These are phyloP conservation scores for Sanghuangporus sanghuang DNA, from an alignment of 1,284 basidiomycete species.

Conservation along the genomic window DNA sequence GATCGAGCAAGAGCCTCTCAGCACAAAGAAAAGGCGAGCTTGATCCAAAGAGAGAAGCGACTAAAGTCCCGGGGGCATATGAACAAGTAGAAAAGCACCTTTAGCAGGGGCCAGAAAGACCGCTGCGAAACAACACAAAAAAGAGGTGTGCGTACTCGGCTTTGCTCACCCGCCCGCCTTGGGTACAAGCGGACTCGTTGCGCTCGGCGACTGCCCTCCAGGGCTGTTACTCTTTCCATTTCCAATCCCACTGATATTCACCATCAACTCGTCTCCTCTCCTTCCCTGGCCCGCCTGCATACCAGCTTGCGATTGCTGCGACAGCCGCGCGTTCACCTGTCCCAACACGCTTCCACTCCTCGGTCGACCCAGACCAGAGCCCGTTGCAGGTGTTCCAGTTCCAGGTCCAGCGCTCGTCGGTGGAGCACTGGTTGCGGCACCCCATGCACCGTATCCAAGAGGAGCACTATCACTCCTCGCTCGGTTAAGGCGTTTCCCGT, in stretches of 20 bases:
- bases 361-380: conserved; percentile 25
- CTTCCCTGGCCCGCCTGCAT: not conserved
- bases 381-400: not conserved
- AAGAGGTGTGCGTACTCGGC: too few species aligned
- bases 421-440: conserved; percentile 16
- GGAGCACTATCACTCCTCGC: conserved; percentile 45
- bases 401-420: not conserved
- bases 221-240: not conserved
- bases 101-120: not conserved
- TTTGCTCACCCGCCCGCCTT: not conserved
- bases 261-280: conserved; percentile 13
- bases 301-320: not conserved
- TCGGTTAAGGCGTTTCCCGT: conserved; percentile 33
- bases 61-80: not conserved
- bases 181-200: conserved; percentile 12
- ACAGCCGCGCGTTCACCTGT: conserved; percentile 12
- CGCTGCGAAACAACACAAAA: not conserved
- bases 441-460: conserved; percentile 36
- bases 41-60: not conserved
- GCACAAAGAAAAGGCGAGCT: not conserved
- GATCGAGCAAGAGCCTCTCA: not conserved
- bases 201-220: not conserved
- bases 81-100: not conserved
- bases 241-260: conserved; percentile 16
- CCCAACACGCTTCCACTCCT: conserved; percentile 34